Percentiles rank a stretch among this genome's conserved stretches.
phyloP scores from a whole-genome alignment of 2,329 filamentous ascomycete genomes.

The Stemphylium lycopersici region DNA sequence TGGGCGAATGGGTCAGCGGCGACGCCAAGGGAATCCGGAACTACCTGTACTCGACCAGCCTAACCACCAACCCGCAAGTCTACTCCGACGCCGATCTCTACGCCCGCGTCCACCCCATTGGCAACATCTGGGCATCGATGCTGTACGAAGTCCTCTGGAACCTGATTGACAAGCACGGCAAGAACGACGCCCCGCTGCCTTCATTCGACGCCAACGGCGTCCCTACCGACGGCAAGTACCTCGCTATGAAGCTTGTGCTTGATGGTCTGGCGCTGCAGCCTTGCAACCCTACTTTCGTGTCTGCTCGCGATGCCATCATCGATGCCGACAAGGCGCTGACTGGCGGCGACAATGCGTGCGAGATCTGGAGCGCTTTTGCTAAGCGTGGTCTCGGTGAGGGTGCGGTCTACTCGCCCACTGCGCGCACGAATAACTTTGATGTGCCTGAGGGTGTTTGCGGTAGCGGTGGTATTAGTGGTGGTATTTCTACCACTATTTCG shows the following conservation, averaged over 20 bases:
- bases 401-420: conserved; percentile 29
- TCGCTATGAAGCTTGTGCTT: conserved; percentile 60
- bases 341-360: conserved; percentile 58
- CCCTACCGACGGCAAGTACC: conserved; percentile 60
- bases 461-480: background rate
- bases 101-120: conserved; percentile 55
- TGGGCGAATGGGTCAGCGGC: conserved; percentile 60
- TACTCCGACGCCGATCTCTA: conserved; percentile 55
- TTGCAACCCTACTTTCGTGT: conserved; percentile 61
- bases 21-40: conserved; percentile 55
- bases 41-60: conserved; percentile 60
- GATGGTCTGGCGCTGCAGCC: conserved; percentile 63
- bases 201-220: conserved; percentile 53
- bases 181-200: conserved; percentile 53
- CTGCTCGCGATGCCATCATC: conserved; percentile 61
- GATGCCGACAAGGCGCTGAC: conserved; percentile 62
- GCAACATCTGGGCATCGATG: conserved; percentile 60
- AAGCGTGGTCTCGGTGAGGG: conserved; percentile 61
- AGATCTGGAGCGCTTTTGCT: conserved; percentile 62
- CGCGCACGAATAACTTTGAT: conserved; percentile 30
- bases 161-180: conserved; percentile 62
- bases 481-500: background rate
- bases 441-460: conserved; percentile 28
- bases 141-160: conserved; percentile 66
- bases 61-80: conserved; percentile 58